Percentiles rank a stretch among this genome's conserved stretches.
phyloP scores from a whole-genome alignment of 208 protist genomes.

The Acanthamoeba castellanii region DNA sequence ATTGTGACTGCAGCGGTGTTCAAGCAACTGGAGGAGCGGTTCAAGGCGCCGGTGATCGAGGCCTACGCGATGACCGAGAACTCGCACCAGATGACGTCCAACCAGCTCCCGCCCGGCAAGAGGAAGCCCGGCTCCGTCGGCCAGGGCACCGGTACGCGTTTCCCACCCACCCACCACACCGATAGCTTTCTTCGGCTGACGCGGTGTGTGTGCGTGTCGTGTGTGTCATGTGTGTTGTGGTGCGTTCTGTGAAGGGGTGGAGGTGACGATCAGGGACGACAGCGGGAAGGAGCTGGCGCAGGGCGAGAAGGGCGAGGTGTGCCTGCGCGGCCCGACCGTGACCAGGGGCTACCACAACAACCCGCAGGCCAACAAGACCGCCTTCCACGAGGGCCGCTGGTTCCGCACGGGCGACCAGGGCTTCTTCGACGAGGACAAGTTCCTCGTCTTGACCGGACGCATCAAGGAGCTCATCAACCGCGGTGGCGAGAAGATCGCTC shows the following conservation, averaged over 20 bases:
- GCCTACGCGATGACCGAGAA: slow-evolving; percentile 89
- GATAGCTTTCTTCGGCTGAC: too few species aligned
- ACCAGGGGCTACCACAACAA: slow-evolving; percentile 74
- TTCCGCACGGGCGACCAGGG: slow-evolving; percentile 89
- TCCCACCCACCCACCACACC: too few species aligned
- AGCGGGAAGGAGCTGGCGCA: neutral
- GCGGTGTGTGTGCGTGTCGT: too few species aligned
- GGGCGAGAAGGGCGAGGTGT: slow-evolving; percentile 85
- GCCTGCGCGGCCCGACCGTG: slow-evolving; percentile 83
- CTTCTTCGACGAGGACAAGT: slow-evolving; percentile 85
- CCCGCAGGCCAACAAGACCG: slow-evolving; percentile 76
- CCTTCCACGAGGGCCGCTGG: slow-evolving; percentile 82
- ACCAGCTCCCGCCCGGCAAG: slow-evolving; percentile 81
- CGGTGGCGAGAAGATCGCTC: slow-evolving; percentile 89
- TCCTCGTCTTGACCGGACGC: slow-evolving; percentile 86
- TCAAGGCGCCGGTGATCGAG: slow-evolving; percentile 85
- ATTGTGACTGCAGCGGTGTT: slow-evolving; percentile 1
- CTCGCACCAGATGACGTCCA: slow-evolving; percentile 85
- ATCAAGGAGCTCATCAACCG: slow-evolving; percentile 90
- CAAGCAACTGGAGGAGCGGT: slow-evolving; percentile 70
- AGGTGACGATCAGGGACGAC: slow-evolving; percentile 77
- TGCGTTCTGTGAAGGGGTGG: slow-evolving; percentile 58
- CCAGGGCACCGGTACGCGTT: neutral
- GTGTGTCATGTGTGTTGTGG: too few species aligned
- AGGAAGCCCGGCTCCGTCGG: slow-evolving; percentile 52